Conservation (phyloP, 2,329 filamentous ascomycete species). For the Lachnellula cervina region DNA sequence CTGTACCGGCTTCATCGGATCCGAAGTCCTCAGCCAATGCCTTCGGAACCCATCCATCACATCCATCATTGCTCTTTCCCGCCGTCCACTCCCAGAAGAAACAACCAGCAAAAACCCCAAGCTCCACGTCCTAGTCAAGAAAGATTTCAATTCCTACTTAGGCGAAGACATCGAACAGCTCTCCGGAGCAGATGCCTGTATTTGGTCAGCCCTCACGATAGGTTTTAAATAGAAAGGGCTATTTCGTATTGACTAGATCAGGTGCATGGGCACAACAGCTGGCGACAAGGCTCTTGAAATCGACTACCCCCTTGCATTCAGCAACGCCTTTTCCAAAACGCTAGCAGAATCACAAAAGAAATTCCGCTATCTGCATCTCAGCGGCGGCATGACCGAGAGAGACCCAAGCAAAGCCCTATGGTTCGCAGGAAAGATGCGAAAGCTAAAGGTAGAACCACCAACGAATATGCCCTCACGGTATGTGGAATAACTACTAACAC, state of each 20-base stretch:
- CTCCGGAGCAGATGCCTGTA: constrained; percentile 15
- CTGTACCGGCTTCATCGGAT: constrained; percentile 51
- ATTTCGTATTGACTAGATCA: background rate
- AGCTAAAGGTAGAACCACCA: constrained; percentile 2
- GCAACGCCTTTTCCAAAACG: constrained; percentile 6
- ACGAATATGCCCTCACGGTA: background rate
- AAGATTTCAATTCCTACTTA: constrained; percentile 49
- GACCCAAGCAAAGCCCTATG: constrained; percentile 37
- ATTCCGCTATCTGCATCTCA: constrained; percentile 41
- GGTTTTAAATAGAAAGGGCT: background rate
- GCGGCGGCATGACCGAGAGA: constrained; percentile 35
- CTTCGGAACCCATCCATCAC: constrained; percentile 46
- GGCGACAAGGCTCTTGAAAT: constrained; percentile 3
- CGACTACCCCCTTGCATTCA: constrained; percentile 1
- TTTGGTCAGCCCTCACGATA: constrained; percentile 7
- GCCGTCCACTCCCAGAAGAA: constrained; percentile 38
- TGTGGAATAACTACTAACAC: background rate
- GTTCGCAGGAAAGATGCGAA: constrained; percentile 26
- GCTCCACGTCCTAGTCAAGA: constrained; percentile 33
- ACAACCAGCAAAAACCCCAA: constrained; percentile 25
- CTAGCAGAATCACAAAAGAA: constrained; percentile 17
- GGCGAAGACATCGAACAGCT: constrained; percentile 5
- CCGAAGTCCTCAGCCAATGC: constrained; percentile 47
- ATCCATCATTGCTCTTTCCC: constrained; percentile 46
- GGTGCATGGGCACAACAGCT: constrained; percentile 5